Evolutionary conservation across 106 monocot species (phyloP).

Genomic region (Alisma plantagoaquatica): DNA sequence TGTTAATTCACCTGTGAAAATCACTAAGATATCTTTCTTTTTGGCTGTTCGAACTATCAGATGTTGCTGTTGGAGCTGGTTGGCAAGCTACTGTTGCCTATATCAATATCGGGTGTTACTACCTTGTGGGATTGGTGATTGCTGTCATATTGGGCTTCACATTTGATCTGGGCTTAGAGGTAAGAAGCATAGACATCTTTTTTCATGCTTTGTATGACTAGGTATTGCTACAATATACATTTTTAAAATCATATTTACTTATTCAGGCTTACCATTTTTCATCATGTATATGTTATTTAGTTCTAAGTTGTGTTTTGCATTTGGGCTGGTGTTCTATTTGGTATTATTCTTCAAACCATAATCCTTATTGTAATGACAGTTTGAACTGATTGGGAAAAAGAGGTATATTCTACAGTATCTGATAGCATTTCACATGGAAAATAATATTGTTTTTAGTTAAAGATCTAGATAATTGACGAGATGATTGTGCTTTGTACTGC

Average conservation of each 20-base stretch:
- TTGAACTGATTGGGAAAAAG: conserved; percentile 26
- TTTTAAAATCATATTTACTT: no score
- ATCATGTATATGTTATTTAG: no score
- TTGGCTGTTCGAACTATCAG: no score
- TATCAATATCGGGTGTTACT: conserved; percentile 25
- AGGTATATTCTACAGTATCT: conserved; percentile 7
- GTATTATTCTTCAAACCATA: conserved; percentile 20
- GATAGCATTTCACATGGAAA: not conserved
- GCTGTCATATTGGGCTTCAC: conserved; percentile 16
- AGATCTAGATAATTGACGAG: not conserved
- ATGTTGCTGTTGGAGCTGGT: conserved; percentile 30
- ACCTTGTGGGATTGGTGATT: conserved; percentile 17
- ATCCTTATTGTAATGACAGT: conserved; percentile 23
- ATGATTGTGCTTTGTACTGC: not conserved
- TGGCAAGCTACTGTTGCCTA: conserved; percentile 28
- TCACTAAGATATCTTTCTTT: no score
- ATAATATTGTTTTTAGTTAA: not conserved
- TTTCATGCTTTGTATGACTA: no score
- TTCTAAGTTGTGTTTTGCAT: not conserved
- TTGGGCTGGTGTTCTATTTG: conserved; percentile 25
- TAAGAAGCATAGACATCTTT: no score
- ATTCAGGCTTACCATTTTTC: not conserved
- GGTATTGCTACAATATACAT: no score
- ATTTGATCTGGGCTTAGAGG: conserved; percentile 21
- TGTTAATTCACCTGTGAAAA: no score